Conservation (phyloP, 352 stramenopile genomes). For the Pythium brachiatum region DNA sequence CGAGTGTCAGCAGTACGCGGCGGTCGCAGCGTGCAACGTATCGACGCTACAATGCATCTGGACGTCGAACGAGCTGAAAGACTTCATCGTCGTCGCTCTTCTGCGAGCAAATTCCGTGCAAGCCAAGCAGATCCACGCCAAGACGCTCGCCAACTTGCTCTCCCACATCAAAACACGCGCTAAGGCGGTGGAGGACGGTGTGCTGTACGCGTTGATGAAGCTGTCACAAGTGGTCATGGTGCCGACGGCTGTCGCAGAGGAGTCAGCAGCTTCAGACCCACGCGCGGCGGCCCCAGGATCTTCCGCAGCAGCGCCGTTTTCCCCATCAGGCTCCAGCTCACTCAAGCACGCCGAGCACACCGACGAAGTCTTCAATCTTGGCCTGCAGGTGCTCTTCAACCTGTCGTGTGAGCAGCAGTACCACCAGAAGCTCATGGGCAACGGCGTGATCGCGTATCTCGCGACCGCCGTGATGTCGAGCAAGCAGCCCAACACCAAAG, state of each 20-base stretch:
- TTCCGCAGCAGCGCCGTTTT: not conserved
- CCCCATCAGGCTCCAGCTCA: not conserved
- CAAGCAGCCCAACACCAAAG: constrained; percentile 12
- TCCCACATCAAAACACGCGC: constrained; percentile 50
- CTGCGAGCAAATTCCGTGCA: constrained; percentile 74
- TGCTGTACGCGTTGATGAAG: constrained; percentile 81
- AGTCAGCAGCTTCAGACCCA: not conserved
- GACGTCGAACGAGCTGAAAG: constrained; percentile 70
- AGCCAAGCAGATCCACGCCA: constrained; percentile 81
- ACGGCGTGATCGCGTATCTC: constrained; percentile 70
- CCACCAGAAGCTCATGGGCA: constrained; percentile 65
- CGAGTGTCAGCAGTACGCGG: constrained; percentile 77
- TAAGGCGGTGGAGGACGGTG: constrained; percentile 69
- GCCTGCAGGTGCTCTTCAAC: constrained; percentile 75
- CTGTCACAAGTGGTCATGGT: constrained; percentile 59
- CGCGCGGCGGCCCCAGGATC: not conserved
- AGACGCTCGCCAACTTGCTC: constrained; percentile 75
- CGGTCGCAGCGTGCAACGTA: constrained; percentile 77
- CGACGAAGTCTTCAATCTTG: constrained; percentile 68
- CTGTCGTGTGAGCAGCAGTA: constrained; percentile 67
- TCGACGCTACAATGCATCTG: constrained; percentile 67
- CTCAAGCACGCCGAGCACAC: constrained; percentile 18
- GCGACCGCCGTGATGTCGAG: constrained; percentile 42
- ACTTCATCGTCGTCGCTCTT: constrained; percentile 80
- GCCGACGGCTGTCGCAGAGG: constrained; percentile 11